Evolutionary conservation across 2,329 filamentous ascomycete genomes (phyloP), one percentile per base, ranked within the genome.

Genomic region (Monascus ruber): DNA sequence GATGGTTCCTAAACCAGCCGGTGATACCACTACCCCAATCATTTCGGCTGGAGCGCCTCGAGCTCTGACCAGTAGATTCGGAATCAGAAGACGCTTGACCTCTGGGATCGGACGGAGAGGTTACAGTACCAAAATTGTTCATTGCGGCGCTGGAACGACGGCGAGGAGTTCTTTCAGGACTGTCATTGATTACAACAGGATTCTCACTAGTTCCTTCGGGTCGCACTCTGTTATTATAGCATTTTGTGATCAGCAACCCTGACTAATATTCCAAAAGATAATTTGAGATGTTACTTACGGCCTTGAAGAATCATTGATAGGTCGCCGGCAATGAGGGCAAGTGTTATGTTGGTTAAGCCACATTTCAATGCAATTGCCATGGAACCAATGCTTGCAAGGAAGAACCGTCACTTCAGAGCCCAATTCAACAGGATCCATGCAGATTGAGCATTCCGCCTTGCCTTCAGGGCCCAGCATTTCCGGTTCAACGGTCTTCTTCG

Each of bases 381-480:
- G 89, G 59, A 94, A 96, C 85, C 86, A 94, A 56, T 98, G 91
- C 42, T 78, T 82, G 64, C 91, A 98, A 0, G 87, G 87, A 37
- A 98, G 64, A 34, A 81, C 73, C 0, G 83, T 76, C 4, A 89
- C 85, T 55, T 84, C 78, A 26, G 84, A 79, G 7, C 79, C 83
- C 29, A 83, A 55, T 25, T 76, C 72, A 45, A 93, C 81, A 26
- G 84, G 76, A 40, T 95, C 87, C 69, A 96, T 94, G 63, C 91
- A 98, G 42, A 98, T 94, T 29, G 85, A 88, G 60, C 91, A 98
- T 55, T 95, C 88, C 1, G 74, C 76, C 37, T 69, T 73, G 33
- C 79, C 81, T 42, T 82, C 84, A 4, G 66, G 63, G 5, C 73
- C 74, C 39, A 93, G 68, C 74, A 93, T 81, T 33, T 80, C 73